Percentiles rank a stretch among this genome's conserved stretches.
These are phyloP conservation scores for Pulveroboletus sp. DNA, from an alignment of 768 basidiomycete species.

Conservation along the genomic window DNA sequence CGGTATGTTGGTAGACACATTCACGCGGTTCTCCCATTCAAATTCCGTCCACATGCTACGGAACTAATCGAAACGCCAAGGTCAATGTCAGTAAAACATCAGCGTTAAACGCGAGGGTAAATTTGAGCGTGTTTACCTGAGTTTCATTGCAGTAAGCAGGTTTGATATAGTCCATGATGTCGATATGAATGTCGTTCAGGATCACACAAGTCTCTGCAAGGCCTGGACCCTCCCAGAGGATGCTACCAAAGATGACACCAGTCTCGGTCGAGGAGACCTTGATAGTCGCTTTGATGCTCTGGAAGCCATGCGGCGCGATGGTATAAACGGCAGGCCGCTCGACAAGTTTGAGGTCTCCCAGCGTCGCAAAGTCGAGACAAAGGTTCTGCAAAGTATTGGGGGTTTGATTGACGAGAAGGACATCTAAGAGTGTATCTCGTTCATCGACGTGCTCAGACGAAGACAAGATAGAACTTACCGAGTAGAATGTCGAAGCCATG, in stretches of 20 bases:
- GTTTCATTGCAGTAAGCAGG: slow-evolving; percentile 92
- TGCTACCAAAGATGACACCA: slow-evolving; percentile 97
- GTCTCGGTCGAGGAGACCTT: slow-evolving; percentile 98
- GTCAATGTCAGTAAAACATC: neutral
- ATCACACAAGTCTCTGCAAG: slow-evolving; percentile 91
- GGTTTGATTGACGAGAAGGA: slow-evolving; percentile 96
- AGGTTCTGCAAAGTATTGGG: slow-evolving; percentile 92
- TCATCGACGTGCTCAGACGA: neutral
- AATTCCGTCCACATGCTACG: slow-evolving; percentile 99
- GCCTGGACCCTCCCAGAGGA: slow-evolving; percentile 91
- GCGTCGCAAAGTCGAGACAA: slow-evolving; percentile 94
- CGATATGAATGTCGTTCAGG: slow-evolving; percentile 94
- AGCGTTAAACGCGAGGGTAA: neutral
- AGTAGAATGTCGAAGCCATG: slow-evolving; percentile 96
- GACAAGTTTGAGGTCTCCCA: slow-evolving; percentile 95
- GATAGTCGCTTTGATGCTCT: slow-evolving; percentile 97
- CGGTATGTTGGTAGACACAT: slow-evolving; percentile 82
- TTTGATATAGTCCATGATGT: slow-evolving; percentile 61
- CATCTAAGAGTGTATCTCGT: slow-evolving; percentile 49
- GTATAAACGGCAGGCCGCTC: slow-evolving; percentile 95
- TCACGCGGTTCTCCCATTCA: slow-evolving; percentile 99
- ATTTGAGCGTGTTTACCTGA: slow-evolving; percentile 53
- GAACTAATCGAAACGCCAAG: slow-evolving; percentile 51
- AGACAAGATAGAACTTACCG: slow-evolving; percentile 42
- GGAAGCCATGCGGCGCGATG: slow-evolving; percentile 94